Base-by-base conservation (phyloP, 768 basidiomycete species). In the Termitomyces sp. region DNA sequence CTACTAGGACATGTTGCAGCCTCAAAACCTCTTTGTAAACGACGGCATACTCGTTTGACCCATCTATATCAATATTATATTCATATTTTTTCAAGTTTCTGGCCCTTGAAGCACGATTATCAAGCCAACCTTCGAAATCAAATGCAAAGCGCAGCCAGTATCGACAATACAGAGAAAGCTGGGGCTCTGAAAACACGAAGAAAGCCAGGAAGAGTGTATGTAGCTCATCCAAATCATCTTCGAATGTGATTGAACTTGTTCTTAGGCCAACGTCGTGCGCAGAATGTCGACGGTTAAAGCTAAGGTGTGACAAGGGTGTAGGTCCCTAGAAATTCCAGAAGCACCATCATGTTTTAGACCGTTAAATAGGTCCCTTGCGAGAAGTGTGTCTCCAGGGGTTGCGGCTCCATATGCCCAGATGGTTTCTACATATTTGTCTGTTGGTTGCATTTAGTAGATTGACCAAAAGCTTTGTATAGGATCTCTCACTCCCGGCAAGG, bases 381-480 rank as follows among this genome's bases (percentile, higher is more conserved):
- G 71, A 90, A 84, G 69, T 92, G 90, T 67, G 81, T 82, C 26
- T 86, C 86, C 58, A 78, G 89, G 66, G 89, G 89, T 36, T 91
- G 88, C 66, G 83, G 82, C 26, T 75, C 83, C 18, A 87, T 91
- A 58, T 92, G 89, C 71, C 89, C 89, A n/a, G 83, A 86, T 57
- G 89, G 89, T 86, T 63, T 47, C 68, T 56, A 43, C 18, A 41
- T 32, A 32, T 48, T 62, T 56, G 53, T 48, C 62, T 56, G 53
- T 57, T 32, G 54, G 44, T 50, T 30, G 12, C 43, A 44, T 46
- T 4, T 33, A 50, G 40, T 44, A 59, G 12, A 18, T 7, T 32
- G 23, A 48, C 13, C 62, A 44, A 61, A 32, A n/a, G 18, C 18
- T 44, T n/a, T 41, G 43, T n/a, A 7, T 61, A 86, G 85, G 83